Evolutionary conservation across 2,329 filamentous ascomycete genomes (phyloP), one percentile per base, ranked within the genome.

Genomic region (Ceratocystis smalleyi): DNA sequence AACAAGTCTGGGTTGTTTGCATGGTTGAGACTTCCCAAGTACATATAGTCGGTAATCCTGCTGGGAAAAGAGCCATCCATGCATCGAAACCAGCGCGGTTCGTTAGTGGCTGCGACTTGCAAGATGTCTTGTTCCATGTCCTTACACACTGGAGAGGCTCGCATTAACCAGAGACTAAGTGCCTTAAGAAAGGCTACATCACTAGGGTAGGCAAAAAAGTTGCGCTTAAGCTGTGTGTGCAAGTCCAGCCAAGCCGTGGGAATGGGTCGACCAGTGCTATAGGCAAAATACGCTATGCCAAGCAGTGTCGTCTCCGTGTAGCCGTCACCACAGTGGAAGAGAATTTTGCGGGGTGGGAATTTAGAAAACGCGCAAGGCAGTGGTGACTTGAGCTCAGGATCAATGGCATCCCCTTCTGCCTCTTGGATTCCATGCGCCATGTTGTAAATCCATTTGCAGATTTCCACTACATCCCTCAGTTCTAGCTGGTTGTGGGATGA

Each of bases 261-360:
- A 0, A 92, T 82, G 0, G 91, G 82, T 10, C 84, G 78, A 5
- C 89, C 90, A 67, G 94, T 89, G 63, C 88, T 89, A 74, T 91
- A 99, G 80, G 95, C 95, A 72, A 87, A 90, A 74, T 99, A 99
- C 8, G 92, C 89, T 47, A 99, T 83, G 1, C 83, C 90, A 19
- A 99, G 79, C 73, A 99, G 81, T 1, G 91, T 91, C 1, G 88
- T 92, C 74, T 99, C 94, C 0, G 94, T 99, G 71, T 99, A 99
- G 19, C 94, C 94, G 73, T 99, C 94, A 1, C 87, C 86, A 73
- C 94, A 97, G 74, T 97, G 92, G 49, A 99, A 88, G 40, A 97
- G 81, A 43, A 97, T 83, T 71, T 85, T 91, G 68, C 84, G 78
- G 64, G 83, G 78, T 43, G 75, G 74, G 27, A 63, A 43, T 19